Percentiles rank a stretch among this genome's conserved stretches.
phyloP scores from a whole-genome alignment of 2,329 filamentous ascomycete genomes.

The Calonectria ilicicola region DNA sequence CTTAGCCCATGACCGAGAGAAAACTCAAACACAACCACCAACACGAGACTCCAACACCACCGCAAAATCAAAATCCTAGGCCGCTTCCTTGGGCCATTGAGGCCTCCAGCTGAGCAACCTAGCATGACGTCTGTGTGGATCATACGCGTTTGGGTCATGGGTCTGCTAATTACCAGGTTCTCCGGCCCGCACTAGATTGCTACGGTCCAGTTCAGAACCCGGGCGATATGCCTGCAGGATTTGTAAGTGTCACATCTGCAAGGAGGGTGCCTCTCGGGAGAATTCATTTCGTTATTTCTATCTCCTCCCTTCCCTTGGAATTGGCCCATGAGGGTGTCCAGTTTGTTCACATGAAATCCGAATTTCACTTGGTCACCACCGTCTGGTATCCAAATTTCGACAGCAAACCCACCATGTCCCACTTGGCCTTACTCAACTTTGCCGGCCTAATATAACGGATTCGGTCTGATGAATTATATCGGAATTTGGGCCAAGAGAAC shows the following conservation, averaged over 20 bases:
- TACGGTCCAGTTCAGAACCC: background rate
- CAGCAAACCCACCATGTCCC: background rate
- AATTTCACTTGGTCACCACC: background rate
- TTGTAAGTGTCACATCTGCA: background rate
- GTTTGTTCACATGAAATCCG: background rate
- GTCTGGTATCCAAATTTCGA: background rate
- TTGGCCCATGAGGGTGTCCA: background rate
- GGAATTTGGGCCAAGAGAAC: background rate
- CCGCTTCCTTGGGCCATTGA: background rate
- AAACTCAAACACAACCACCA: background rate
- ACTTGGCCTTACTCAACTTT: background rate
- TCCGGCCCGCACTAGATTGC: background rate
- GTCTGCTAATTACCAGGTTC: constrained; percentile 21
- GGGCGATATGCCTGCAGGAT: background rate
- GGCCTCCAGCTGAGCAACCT: background rate
- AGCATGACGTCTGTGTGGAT: constrained; percentile 21
- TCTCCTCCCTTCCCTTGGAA: background rate
- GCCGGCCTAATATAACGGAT: background rate
- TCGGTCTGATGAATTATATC: background rate
- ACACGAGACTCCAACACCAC: background rate
- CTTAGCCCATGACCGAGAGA: background rate
- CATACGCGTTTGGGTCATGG: constrained; percentile 5
- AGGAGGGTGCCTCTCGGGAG: background rate
- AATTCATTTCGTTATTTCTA: background rate
- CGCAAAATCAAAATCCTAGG: background rate